These are phyloP conservation scores for Cyberlindnera misumaiensis DNA, from an alignment of 805 yeast genomes.

Conservation along the genomic window DNA sequence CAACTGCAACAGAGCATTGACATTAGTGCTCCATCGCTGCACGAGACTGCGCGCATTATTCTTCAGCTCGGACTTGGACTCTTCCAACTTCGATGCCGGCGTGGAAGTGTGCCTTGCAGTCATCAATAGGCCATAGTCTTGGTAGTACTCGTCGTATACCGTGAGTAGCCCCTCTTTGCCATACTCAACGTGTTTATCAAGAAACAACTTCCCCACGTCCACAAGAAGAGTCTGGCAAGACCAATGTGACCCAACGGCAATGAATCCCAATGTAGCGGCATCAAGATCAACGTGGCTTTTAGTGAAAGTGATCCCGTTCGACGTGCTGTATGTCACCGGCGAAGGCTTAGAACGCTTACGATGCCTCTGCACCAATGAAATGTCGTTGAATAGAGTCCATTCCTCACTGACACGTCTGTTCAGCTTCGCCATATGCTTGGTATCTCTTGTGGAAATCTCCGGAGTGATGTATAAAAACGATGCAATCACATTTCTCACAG, in stretches of 20 bases:
- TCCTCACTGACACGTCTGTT: slow-evolving; percentile 17
- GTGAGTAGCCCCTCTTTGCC: slow-evolving; percentile 14
- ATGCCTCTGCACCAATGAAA: background rate
- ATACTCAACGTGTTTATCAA: slow-evolving; percentile 7
- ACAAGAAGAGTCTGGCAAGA: slow-evolving; percentile 22
- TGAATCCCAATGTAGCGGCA: slow-evolving; percentile 7
- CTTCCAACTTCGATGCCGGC: background rate
- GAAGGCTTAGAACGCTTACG: slow-evolving; percentile 9
- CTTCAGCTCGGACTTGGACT: background rate
- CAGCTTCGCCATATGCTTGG: slow-evolving; percentile 5
- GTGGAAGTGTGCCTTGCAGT: background rate
- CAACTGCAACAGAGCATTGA: slow-evolving; percentile 17
- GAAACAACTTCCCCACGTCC: slow-evolving; percentile 15
- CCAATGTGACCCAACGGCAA: slow-evolving; percentile 22
- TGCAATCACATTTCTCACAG: slow-evolving; percentile 20
- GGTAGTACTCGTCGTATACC: slow-evolving; percentile 23
- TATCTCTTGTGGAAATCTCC: background rate
- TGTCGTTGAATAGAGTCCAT: slow-evolving; percentile 16
- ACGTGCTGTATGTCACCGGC: slow-evolving; percentile 14
- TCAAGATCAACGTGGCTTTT: slow-evolving; percentile 17
- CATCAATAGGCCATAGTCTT: slow-evolving; percentile 4
- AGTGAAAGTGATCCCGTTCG: slow-evolving; percentile 14
- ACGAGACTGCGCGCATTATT: slow-evolving; percentile 11
- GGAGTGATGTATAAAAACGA: slow-evolving; percentile 14
- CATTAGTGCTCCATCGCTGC: slow-evolving; percentile 17